Base-by-base conservation (phyloP, 371 early-diverging fungal genomes). In the Hamiltosporidium tvaerminnensis region DNA sequence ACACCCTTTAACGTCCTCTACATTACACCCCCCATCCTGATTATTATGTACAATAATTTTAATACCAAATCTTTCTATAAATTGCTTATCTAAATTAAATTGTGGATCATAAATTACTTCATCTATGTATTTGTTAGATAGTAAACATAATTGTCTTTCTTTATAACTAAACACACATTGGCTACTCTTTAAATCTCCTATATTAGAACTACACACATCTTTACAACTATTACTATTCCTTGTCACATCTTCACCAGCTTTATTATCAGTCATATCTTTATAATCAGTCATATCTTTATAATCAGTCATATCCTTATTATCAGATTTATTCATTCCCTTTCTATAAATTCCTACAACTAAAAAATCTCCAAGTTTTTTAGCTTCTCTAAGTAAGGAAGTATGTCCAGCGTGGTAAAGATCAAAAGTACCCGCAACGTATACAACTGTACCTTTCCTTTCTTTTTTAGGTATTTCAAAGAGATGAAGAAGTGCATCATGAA, bases 391-490 rank as follows among this genome's bases (percentile, higher is more conserved):
- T 72, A 90, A 87, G 76, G 87, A 86, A 71, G 88, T 85, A 75
- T 94, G 92, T 35, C 94, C 94, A 2, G 85, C 81, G 77, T 92
- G 94, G 82, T 91, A 93, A 64, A 93, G 74, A 72, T 93, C 94
- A 78, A 89, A 93, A 10, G 87, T 85, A 14, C 94, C 94, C 69
- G 90, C 92, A 12, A 91, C 87, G 76, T 91, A 93, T 34, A 91
- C 86, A 2, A 90, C 75, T 35, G 68, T 77, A 65, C 62, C 61
- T 23, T 35, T 44, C 47, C 37, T 61, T 35, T 62, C 36, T 37
- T 57, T 66, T 16, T 49, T 50, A 0, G 39, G 35, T n/a, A 41
- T n/a, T 54, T 44, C 34, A 65, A 65, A n/a, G n/a, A n/a, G n/a
- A n/a, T n/a, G n/a, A n/a, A n/a, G n/a, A 44, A 14, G 5, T 44